Evolutionary conservation across 2,329 filamentous ascomycete genomes (phyloP), one percentile per base, ranked within the genome.

Genomic region (Nannizziopsis arthrosporioides): DNA sequence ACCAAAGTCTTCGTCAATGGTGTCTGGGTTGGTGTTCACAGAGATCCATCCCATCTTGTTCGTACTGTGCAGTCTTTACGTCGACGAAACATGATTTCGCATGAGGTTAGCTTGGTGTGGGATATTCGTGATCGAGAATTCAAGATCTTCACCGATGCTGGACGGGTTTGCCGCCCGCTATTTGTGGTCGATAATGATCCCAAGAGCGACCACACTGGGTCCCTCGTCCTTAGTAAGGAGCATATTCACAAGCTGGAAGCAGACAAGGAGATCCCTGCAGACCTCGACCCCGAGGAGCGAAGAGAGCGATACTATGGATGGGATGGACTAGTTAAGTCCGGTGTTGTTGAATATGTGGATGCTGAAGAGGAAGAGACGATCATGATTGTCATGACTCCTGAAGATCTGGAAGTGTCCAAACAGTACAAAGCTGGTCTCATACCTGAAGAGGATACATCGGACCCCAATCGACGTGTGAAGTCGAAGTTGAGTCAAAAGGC

Each of bases 311-410:
- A 81, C 57, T 90, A 85, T 59, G 89, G 88, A 44, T 98, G 93
- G 88, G 80, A 88, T 56, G 85, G 87, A 14, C 73, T 98, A 36
- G 80, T 94, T 38, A 78, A 82, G 50, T 78, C 80, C 10, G 92
- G 90, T 66, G 86, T 88, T 2, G 84, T 98, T 34, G 92, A 98
- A 63, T 96, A 95, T 61, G 78, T 98, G 9, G 92, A 98, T 64
- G 92, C 92, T 0, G 93, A 98, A 63, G 93, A 98, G 72, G 92
- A 98, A 64, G 93, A 98, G 66, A 94, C 88, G 0, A 83, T 92
- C 35, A 98, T 98, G 92, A 98, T 98, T 61, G 87, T 89, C 66
- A 98, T 98, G 90, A 93, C 88, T 0, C 92, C 92, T 0, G 90
- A 96, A 63, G 92, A 96, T 61, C 72, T 98, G 34, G 88, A 94